phyloP scores from a whole-genome alignment of 768 basidiomycete species.

The Lyophyllum semitale region DNA sequence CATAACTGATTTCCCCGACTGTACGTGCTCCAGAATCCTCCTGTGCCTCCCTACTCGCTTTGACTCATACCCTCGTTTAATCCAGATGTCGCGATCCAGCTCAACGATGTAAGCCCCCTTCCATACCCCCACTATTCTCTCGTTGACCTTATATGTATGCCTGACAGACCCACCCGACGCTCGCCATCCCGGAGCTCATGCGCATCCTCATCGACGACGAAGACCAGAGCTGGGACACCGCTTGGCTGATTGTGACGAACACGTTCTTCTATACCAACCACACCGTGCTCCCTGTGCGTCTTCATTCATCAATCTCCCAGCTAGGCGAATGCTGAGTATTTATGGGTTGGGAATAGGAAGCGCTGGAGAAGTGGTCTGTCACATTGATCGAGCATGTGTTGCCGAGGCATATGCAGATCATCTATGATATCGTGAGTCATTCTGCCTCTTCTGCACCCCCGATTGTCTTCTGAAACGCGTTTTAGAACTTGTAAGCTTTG shows the following conservation, averaged over 20 bases:
- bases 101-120: conserved; percentile 75
- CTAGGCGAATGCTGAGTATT: background rate
- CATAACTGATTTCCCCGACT: conserved; percentile 80
- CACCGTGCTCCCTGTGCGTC: conserved; percentile 82
- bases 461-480: background rate
- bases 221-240: conserved; percentile 76
- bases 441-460: background rate
- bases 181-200: conserved; percentile 95
- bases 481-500: conserved; percentile 50
- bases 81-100: conserved; percentile 85
- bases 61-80: conserved; percentile 4
- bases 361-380: conserved; percentile 91
- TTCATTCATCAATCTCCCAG: background rate
- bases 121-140: background rate
- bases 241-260: conserved; percentile 88
- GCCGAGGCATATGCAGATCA: conserved; percentile 90
- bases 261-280: conserved; percentile 98
- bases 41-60: background rate
- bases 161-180: conserved; percentile 85
- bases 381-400: conserved; percentile 83
- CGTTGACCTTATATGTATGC: background rate
- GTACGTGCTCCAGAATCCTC: conserved; percentile 38
- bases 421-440: conserved; percentile 78
- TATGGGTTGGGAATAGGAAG: conserved; percentile 50
- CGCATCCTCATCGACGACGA: conserved; percentile 92